Percentiles rank a stretch among this genome's conserved stretches.
These are phyloP conservation scores for Apophysomyces elegans DNA, from an alignment of 371 early-diverging fungal species.

Conservation along the genomic window DNA sequence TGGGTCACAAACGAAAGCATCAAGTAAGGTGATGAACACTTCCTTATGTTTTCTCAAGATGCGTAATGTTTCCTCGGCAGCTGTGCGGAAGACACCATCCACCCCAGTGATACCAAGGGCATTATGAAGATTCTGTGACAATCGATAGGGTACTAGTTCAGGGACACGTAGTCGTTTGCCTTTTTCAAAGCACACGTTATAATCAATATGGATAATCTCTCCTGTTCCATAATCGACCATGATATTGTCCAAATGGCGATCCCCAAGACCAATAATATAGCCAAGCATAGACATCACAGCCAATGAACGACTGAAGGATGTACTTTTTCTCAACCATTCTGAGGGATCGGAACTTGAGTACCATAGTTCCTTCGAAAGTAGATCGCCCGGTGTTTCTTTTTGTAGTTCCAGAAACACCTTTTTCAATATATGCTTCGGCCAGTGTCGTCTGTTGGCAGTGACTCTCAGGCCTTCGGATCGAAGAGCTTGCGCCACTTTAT, in stretches of 20 bases:
- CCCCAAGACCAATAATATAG: conserved; percentile 98
- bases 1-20: conserved; percentile 96
- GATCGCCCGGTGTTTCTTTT: conserved; percentile 68
- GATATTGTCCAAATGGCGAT: conserved; percentile 98
- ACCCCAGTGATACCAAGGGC: conserved; percentile 82
- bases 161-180: conserved; percentile 89
- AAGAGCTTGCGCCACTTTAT: conserved; percentile 44
- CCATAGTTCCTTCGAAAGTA: conserved; percentile 66
- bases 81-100: conserved; percentile 80
- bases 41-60: conserved; percentile 81
- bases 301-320: conserved; percentile 83
- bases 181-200: conserved; percentile 97
- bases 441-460: conserved; percentile 59
- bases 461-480: conserved; percentile 53
- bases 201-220: conserved; percentile 97
- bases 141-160: conserved; percentile 95
- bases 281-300: conserved; percentile 96
- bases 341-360: conserved; percentile 54
- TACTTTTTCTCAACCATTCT: conserved; percentile 79
- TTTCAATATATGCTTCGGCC: conserved; percentile 67
- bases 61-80: conserved; percentile 76
- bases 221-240: conserved; percentile 85
- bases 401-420: conserved; percentile 65
- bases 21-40: conserved; percentile 82
- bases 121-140: conserved; percentile 86